Percentiles rank a stretch among this genome's conserved stretches.
Conservation (phyloP, 208 protist genomes). For the Acanthamoeba castellanii region DNA sequence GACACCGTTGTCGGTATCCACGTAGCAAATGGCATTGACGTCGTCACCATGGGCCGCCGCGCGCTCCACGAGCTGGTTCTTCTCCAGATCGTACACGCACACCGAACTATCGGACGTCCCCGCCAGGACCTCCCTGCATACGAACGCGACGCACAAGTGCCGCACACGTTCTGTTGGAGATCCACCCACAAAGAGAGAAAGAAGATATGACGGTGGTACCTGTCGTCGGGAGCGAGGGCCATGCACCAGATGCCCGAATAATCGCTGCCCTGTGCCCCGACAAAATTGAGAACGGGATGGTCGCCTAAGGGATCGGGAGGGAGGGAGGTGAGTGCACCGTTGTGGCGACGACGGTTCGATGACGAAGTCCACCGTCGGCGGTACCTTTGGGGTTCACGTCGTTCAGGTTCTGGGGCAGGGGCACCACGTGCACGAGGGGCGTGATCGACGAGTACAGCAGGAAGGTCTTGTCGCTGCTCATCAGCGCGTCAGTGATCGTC, state of each 20-base stretch:
- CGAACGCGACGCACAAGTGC: not conserved
- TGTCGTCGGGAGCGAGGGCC: slow-evolving; percentile 29
- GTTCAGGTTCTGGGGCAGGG: not conserved
- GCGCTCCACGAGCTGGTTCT: slow-evolving; percentile 9
- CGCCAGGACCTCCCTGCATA: not conserved
- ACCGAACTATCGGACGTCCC: slow-evolving; percentile 34
- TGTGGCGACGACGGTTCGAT: not conserved
- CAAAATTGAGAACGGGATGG: not conserved
- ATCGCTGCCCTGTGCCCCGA: slow-evolving; percentile 28
- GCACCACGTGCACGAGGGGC: slow-evolving; percentile 31
- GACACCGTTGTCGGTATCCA: not conserved
- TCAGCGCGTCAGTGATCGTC: slow-evolving; percentile 47
- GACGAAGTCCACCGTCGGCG: not conserved
- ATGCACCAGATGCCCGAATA: slow-evolving; percentile 72
- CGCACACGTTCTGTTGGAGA: too few species aligned
- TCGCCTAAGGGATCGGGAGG: not conserved
- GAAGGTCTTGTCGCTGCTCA: slow-evolving; percentile 36
- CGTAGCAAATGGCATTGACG: slow-evolving; percentile 43
- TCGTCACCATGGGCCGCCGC: slow-evolving; percentile 30
- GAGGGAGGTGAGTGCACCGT: not conserved
- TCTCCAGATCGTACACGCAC: slow-evolving; percentile 47
- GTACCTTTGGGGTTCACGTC: slow-evolving; percentile 1
- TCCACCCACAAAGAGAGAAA: not conserved
- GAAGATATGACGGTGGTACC: not conserved
- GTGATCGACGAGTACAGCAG: slow-evolving; percentile 62